Percentiles rank a stretch among this genome's conserved stretches.
phyloP scores from a whole-genome alignment of 176 grass and related monocot species.

The Miscanthus lutarioriparius region DNA sequence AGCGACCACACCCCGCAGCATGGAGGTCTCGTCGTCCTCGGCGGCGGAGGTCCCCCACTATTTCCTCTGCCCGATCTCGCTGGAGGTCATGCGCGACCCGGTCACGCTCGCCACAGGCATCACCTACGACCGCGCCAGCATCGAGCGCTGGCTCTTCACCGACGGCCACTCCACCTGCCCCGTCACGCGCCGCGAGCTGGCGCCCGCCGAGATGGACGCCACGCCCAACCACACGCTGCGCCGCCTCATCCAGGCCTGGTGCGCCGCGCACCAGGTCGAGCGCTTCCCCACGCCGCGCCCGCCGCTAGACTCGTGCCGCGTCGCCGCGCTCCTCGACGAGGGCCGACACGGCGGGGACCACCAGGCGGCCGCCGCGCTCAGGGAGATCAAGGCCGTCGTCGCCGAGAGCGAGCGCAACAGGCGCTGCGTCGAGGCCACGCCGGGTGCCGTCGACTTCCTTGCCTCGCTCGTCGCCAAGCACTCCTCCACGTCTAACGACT shows the following conservation, averaged over 20 bases:
- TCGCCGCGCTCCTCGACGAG: conserved; percentile 50
- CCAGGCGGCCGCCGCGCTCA: conserved; percentile 30
- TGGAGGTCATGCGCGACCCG: conserved; percentile 81
- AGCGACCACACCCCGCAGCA: not conserved
- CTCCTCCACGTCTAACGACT: not conserved
- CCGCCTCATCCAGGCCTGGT: conserved; percentile 89
- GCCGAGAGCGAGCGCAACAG: conserved; percentile 65
- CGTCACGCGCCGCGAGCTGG: conserved; percentile 50
- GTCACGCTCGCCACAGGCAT: conserved; percentile 82
- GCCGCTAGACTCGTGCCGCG: conserved; percentile 42
- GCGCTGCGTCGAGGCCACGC: conserved; percentile 44
- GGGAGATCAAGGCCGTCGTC: conserved; percentile 51
- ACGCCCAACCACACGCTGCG: conserved; percentile 94
- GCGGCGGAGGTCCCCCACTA: conserved; percentile 63
- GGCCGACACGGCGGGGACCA: not conserved
- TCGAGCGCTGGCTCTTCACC: conserved; percentile 78
- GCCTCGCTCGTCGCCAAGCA: conserved; percentile 24
- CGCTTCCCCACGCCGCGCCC: conserved; percentile 63
- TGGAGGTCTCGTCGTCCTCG: conserved; percentile 30
- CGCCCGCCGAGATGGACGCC: conserved; percentile 40
- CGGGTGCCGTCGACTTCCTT: conserved; percentile 48
- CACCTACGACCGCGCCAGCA: conserved; percentile 81
- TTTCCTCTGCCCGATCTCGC: conserved; percentile 91
- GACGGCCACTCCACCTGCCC: conserved; percentile 55
- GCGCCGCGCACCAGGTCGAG: conserved; percentile 61